Percentiles rank a stretch among this genome's conserved stretches.
Conservation (phyloP, 768 basidiomycete species). For the Mycena vulgaris region DNA sequence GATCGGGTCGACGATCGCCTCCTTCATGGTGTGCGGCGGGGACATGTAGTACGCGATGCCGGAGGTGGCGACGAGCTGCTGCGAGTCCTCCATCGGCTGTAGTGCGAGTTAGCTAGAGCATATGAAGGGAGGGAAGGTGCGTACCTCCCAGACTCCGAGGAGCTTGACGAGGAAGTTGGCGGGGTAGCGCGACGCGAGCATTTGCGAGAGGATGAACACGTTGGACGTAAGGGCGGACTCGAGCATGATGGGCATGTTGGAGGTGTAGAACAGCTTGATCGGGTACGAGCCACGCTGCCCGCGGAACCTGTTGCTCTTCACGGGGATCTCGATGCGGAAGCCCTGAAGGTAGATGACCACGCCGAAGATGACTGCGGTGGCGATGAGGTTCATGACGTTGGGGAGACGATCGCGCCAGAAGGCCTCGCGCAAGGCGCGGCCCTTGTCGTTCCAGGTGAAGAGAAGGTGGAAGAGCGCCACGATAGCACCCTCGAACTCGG, state of each 20-base stretch:
- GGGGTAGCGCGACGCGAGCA: slow-evolving; percentile 94
- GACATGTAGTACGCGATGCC: slow-evolving; percentile 99
- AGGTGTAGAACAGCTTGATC: slow-evolving; percentile 98
- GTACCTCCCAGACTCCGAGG: slow-evolving; percentile 99
- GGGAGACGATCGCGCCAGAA: slow-evolving; percentile 98
- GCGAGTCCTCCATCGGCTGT: slow-evolving; percentile 94
- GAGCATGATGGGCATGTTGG: slow-evolving; percentile 99
- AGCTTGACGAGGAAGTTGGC: slow-evolving; percentile 90
- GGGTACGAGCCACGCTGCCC: slow-evolving; percentile 98
- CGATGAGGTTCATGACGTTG: slow-evolving; percentile 97
- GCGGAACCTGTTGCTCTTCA: slow-evolving; percentile 96
- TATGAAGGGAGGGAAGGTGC: background rate
- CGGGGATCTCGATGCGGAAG: slow-evolving; percentile 98
- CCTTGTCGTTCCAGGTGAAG: slow-evolving; percentile 99
- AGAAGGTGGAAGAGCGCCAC: slow-evolving; percentile 97
- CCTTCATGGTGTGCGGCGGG: slow-evolving; percentile 93
- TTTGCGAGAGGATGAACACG: slow-evolving; percentile 96
- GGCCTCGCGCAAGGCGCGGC: slow-evolving; percentile 95
- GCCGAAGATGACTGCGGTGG: slow-evolving; percentile 93
- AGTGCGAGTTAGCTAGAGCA: slow-evolving; percentile 16
- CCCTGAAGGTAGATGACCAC: slow-evolving; percentile 99
- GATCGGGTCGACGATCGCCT: slow-evolving; percentile 92
- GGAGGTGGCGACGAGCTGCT: slow-evolving; percentile 90
- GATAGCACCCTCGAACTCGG: slow-evolving; percentile 98
- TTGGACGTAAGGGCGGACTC: slow-evolving; percentile 94